phyloP scores from a whole-genome alignment of 2,329 filamentous ascomycete species.

The Diaporthe helianthi region DNA sequence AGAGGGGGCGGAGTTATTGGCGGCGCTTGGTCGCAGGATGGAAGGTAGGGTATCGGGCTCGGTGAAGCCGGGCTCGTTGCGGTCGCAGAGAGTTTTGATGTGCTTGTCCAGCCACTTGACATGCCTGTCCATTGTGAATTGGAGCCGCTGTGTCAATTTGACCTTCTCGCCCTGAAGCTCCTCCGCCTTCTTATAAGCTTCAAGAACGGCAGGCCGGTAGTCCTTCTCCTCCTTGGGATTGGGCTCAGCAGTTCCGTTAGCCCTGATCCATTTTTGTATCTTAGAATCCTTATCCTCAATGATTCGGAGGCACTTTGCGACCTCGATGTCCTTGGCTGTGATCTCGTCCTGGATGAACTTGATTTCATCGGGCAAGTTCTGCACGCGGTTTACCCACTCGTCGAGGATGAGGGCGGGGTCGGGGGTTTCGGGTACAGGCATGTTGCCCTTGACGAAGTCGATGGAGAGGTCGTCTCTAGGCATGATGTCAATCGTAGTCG shows the following conservation, averaged over 20 bases:
- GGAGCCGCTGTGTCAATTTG: constrained; percentile 69
- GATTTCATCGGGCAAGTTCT: constrained; percentile 83
- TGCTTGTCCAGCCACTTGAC: constrained; percentile 67
- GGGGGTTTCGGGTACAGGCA: constrained; percentile 62
- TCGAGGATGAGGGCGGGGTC: constrained; percentile 76
- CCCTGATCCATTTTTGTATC: constrained; percentile 82
- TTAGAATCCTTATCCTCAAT: constrained; percentile 76
- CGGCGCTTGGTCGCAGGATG: constrained; percentile 63
- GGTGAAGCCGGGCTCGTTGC: constrained; percentile 66
- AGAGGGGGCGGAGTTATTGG: constrained; percentile 54
- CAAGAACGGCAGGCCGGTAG: constrained; percentile 69
- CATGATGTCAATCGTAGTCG: constrained; percentile 64
- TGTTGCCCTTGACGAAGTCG: constrained; percentile 73
- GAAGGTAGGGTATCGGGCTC: constrained; percentile 70
- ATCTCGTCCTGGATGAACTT: constrained; percentile 86
- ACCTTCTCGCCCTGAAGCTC: constrained; percentile 79
- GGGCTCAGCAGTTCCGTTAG: constrained; percentile 73
- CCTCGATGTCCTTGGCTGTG: constrained; percentile 77
- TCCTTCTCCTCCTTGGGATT: constrained; percentile 76
- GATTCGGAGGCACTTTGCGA: constrained; percentile 70
- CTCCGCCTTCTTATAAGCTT: constrained; percentile 73
- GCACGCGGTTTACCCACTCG: constrained; percentile 76
- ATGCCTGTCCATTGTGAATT: constrained; percentile 67
- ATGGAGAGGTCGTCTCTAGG: constrained; percentile 77
- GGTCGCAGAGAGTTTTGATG: constrained; percentile 67